phyloP scores from a whole-genome alignment of 2,329 filamentous ascomycete species.

The Coniochaeta prunicola region DNA sequence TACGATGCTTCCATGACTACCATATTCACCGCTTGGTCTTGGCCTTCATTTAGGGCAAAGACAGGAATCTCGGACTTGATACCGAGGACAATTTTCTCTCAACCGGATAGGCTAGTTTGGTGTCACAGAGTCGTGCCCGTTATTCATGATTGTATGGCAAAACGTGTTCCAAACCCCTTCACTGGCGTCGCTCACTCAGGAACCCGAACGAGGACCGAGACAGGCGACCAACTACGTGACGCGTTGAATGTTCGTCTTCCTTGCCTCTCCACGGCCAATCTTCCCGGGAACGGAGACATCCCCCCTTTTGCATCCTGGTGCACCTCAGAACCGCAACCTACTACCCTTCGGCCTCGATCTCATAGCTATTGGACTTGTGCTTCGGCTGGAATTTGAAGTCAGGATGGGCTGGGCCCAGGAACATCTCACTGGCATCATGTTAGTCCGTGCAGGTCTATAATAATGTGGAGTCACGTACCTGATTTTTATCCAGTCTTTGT shows the following conservation, averaged over 20 bases:
- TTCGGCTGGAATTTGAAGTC: slow-evolving; percentile 95
- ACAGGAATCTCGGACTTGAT: slow-evolving; percentile 1
- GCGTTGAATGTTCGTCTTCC: not conserved
- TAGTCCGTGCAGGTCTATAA: not conserved
- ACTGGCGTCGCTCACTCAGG: not conserved
- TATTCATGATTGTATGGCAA: not conserved
- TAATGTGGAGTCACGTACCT: slow-evolving; percentile 51
- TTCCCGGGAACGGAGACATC: too few species aligned
- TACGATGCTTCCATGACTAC: not conserved
- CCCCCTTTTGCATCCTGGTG: not conserved
- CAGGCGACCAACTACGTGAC: not conserved
- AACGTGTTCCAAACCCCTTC: not conserved
- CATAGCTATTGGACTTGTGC: slow-evolving; percentile 91
- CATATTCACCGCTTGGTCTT: not conserved
- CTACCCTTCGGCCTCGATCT: slow-evolving; percentile 52
- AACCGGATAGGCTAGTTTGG: not conserved
- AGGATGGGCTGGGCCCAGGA: slow-evolving; percentile 81
- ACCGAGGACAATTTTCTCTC: not conserved
- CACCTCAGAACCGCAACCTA: not conserved
- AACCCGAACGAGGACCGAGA: not conserved
- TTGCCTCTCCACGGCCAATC: not conserved
- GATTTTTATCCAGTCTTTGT: slow-evolving; percentile 98
- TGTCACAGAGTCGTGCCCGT: not conserved
- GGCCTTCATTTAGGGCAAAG: not conserved
- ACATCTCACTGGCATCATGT: slow-evolving; percentile 71